Percentiles rank a stretch among this genome's conserved stretches.
Conservation (phyloP, 805 yeast species). For the Hanseniaspora singularis region DNA sequence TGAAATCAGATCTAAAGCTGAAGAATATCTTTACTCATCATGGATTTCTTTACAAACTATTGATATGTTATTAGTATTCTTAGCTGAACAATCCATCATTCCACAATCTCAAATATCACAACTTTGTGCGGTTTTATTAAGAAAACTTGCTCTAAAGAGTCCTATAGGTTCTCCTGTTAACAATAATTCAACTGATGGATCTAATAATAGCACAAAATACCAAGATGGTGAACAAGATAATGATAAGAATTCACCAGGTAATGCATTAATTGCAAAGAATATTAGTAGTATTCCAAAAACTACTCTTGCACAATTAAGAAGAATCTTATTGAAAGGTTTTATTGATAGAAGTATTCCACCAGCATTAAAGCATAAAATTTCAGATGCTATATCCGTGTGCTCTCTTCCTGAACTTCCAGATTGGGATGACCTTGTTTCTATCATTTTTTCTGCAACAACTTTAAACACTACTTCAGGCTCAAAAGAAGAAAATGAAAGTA, state of each 20-base stretch:
- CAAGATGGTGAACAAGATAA: neutral
- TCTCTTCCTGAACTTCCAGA: slow-evolving; percentile 53
- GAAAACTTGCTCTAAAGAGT: slow-evolving; percentile 71
- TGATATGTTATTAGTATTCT: slow-evolving; percentile 57
- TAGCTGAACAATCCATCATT: slow-evolving; percentile 64
- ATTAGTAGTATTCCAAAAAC: slow-evolving; percentile 54
- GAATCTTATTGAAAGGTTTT: slow-evolving; percentile 62
- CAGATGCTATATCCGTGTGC: slow-evolving; percentile 89
- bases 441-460: slow-evolving; percentile 55
- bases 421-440: slow-evolving; percentile 74
- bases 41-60: slow-evolving; percentile 65
- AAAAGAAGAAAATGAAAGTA: slow-evolving; percentile 19
- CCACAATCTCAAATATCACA: slow-evolving; percentile 52
- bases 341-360: slow-evolving; percentile 47
- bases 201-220: too few relatives aligned
- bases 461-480: slow-evolving; percentile 6
- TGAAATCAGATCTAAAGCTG: slow-evolving; percentile 63
- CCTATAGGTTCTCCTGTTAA: slow-evolving; percentile 40
- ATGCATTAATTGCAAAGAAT: slow-evolving; percentile 61
- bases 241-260: slow-evolving; percentile 30
- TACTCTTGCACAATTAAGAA: slow-evolving; percentile 51
- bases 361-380: slow-evolving; percentile 75
- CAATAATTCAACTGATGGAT: neutral
- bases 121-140: slow-evolving; percentile 75
- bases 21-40: slow-evolving; percentile 52